A percentile compares a stretch with the other conserved stretches of the same genome.
Evolutionary conservation across 805 yeast species (phyloP).

Genomic region (Pichia paraexigua): DNA sequence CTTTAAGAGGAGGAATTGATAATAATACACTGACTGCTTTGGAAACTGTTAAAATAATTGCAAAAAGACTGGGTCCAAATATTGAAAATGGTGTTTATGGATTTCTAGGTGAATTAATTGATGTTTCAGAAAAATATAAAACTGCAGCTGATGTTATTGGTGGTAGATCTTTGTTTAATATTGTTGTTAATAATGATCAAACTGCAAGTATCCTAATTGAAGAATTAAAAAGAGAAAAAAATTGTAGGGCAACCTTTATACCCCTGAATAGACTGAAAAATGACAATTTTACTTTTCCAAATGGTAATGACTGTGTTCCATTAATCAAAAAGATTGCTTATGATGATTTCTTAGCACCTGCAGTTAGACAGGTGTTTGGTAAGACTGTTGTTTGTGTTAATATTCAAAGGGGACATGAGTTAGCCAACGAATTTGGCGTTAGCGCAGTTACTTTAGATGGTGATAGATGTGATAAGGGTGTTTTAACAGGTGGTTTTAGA

Average conservation of each 20-base stretch:
- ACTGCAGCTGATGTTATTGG: slow-evolving; percentile 86
- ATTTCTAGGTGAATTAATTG: slow-evolving; percentile 74
- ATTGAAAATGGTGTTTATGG: slow-evolving; percentile 55
- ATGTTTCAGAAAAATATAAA: slow-evolving; percentile 73
- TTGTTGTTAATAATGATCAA: slow-evolving; percentile 81
- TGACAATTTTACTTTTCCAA: slow-evolving; percentile 46
- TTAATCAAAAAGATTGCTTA: slow-evolving; percentile 65
- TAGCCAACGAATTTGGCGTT: slow-evolving; percentile 52
- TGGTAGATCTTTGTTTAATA: slow-evolving; percentile 76
- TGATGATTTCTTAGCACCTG: slow-evolving; percentile 49
- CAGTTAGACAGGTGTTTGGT: slow-evolving; percentile 75
- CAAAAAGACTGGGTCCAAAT: slow-evolving; percentile 46
- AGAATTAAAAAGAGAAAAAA: slow-evolving; percentile 56
- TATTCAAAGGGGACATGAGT: slow-evolving; percentile 57
- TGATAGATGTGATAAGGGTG: slow-evolving; percentile 82
- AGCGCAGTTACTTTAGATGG: slow-evolving; percentile 88
- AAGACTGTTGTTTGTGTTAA: slow-evolving; percentile 69
- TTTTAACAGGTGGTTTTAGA: slow-evolving; percentile 80
- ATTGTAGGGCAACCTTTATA: slow-evolving; percentile 86
- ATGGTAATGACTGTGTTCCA: slow-evolving; percentile 62
- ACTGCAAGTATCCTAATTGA: slow-evolving; percentile 77
- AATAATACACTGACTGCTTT: slow-evolving; percentile 63
- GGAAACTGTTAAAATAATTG: slow-evolving; percentile 56
- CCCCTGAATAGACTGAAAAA: slow-evolving; percentile 68
- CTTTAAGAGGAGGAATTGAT: slow-evolving; percentile 67